phyloP scores from a whole-genome alignment of 2,329 filamentous ascomycete genomes.

The Neonectria faginata region DNA sequence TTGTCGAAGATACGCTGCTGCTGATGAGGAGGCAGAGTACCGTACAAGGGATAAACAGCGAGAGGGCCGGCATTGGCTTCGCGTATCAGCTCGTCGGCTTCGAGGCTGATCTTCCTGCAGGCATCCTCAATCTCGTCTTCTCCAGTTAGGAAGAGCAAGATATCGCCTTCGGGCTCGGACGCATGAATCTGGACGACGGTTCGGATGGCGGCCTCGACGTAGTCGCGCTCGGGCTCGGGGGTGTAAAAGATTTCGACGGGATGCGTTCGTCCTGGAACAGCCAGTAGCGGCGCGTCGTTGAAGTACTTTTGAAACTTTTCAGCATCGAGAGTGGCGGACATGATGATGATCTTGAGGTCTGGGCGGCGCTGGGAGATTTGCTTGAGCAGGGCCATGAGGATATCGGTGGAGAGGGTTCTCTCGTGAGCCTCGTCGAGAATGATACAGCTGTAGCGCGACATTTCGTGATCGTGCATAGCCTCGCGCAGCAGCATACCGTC shows the following conservation, averaged over 20 bases:
- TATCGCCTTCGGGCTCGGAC: slow-evolving; percentile 90
- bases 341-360: slow-evolving; percentile 98
- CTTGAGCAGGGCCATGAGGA: slow-evolving; percentile 96
- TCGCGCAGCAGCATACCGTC: slow-evolving; percentile 98
- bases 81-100: slow-evolving; percentile 89
- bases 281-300: slow-evolving; percentile 90
- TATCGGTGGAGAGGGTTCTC: slow-evolving; percentile 95
- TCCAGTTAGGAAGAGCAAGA: slow-evolving; percentile 93
- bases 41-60: slow-evolving; percentile 92
- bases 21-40: slow-evolving; percentile 89
- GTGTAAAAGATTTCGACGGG: slow-evolving; percentile 99
- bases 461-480: slow-evolving; percentile 93
- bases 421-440: slow-evolving; percentile 99
- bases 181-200: slow-evolving; percentile 98
- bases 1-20: slow-evolving; percentile 97
- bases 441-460: slow-evolving; percentile 94
- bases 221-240: slow-evolving; percentile 93
- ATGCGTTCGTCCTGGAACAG: slow-evolving; percentile 93
- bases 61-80: slow-evolving; percentile 93
- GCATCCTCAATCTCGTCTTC: slow-evolving; percentile 99
- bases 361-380: slow-evolving; percentile 83
- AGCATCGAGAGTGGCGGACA: slow-evolving; percentile 97
- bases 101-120: slow-evolving; percentile 88
- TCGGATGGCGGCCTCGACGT: slow-evolving; percentile 93
- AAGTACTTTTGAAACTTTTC: slow-evolving; percentile 99